Percentiles rank a stretch among this genome's conserved stretches.
These are phyloP conservation scores for Clavispora fructus DNA, from an alignment of 805 yeast genomes.

Conservation along the genomic window DNA sequence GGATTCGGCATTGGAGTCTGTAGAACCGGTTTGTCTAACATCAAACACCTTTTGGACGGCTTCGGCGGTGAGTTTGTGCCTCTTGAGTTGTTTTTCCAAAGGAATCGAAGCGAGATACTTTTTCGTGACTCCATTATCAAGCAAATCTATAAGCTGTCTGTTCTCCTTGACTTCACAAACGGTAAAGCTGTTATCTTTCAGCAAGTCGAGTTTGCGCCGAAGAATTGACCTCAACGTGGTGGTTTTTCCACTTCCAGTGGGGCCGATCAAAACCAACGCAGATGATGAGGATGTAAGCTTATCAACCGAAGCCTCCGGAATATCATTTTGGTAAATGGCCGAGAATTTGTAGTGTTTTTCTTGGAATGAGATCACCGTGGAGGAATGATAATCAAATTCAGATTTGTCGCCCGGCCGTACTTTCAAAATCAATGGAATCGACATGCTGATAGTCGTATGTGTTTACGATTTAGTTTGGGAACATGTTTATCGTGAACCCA, in stretches of 20 bases:
- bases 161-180: slow-evolving; percentile 28
- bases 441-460: not conserved
- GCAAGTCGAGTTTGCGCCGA: slow-evolving; percentile 7
- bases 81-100: slow-evolving; percentile 13
- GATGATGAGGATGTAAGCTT: slow-evolving; percentile 4
- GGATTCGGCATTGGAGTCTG: slow-evolving; percentile 16
- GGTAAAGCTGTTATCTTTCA: slow-evolving; percentile 12
- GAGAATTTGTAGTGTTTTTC: slow-evolving; percentile 18
- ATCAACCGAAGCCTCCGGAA: slow-evolving; percentile 1
- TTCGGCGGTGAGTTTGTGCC: slow-evolving; percentile 3
- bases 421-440: slow-evolving; percentile 23
- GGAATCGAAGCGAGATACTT: slow-evolving; percentile 9
- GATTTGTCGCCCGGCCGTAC: slow-evolving; percentile 14
- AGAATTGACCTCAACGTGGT: slow-evolving; percentile 20
- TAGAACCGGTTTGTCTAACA: slow-evolving; percentile 17
- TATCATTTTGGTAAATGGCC: slow-evolving; percentile 10
- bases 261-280: slow-evolving; percentile 10
- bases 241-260: slow-evolving; percentile 23
- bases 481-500: not conserved
- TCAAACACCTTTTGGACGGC: slow-evolving; percentile 12
- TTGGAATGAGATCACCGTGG: slow-evolving; percentile 15
- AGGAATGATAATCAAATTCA: not conserved
- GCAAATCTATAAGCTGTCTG: slow-evolving; percentile 21
- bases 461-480: not conserved
- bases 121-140: slow-evolving; percentile 10